These are phyloP conservation scores for Rosa persica DNA, from an alignment of 306 rosid genomes.

Conservation along the genomic window DNA sequence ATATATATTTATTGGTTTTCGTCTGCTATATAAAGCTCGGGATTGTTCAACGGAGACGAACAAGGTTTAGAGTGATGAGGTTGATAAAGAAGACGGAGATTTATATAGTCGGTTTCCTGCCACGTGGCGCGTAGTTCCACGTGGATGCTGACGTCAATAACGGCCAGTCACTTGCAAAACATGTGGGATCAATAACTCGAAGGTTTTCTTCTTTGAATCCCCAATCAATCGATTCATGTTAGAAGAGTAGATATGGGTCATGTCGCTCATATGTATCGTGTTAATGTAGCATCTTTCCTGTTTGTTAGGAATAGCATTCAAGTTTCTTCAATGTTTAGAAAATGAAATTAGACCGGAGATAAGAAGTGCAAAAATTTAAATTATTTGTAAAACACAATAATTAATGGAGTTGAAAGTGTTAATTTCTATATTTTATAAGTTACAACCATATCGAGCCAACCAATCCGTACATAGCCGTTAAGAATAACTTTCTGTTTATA, in stretches of 20 bases:
- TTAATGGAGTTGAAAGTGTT: rapidly evolving
- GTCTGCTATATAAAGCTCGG: neutral
- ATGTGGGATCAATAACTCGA: neutral
- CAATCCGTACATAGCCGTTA: neutral
- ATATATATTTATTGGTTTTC: neutral
- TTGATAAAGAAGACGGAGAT: neutral
- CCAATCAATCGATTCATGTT: neutral
- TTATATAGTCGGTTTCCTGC: neutral
- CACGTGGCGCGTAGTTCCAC: neutral
- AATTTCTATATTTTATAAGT: neutral
- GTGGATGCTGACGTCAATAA: neutral
- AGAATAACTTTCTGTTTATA: neutral
- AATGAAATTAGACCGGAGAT: no score
- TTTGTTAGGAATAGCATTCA: no score
- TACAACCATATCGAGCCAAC: neutral
- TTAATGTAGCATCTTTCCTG: neutral
- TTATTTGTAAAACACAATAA: no score
- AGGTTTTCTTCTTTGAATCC: no score
- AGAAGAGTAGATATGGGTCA: neutral
- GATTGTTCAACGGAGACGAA: constrained; percentile 2
- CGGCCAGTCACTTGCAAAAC: neutral
- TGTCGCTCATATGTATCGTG: neutral
- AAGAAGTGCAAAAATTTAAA: no score
- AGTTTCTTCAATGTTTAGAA: no score
- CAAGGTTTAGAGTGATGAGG: neutral